A percentile compares a stretch with the other conserved stretches of the same genome.
phyloP scores from a whole-genome alignment of 495 filamentous ascomycete genomes.

The Xylaria intraflava region DNA sequence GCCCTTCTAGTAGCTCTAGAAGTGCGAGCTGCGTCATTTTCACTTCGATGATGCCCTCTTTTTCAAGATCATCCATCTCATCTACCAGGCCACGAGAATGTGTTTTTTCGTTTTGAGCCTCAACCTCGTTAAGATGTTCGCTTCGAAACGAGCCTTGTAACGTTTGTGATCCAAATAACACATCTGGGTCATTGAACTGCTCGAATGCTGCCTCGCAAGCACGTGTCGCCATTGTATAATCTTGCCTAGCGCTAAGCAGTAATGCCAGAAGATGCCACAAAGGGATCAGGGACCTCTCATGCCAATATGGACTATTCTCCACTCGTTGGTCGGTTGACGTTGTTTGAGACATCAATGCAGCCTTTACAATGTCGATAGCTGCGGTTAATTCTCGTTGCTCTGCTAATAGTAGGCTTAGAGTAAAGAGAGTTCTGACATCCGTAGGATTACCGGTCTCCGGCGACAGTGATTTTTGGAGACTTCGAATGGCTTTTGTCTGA shows the following conservation, averaged over 20 bases:
- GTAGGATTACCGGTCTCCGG: conserved; percentile 54
- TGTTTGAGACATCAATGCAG: conserved; percentile 42
- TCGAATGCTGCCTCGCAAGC: conserved; percentile 88
- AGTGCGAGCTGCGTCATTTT: conserved; percentile 91
- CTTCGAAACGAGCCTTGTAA: conserved; percentile 43
- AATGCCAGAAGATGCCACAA: conserved; percentile 84
- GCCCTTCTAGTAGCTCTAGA: conserved; percentile 72
- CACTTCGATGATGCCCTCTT: conserved; percentile 74
- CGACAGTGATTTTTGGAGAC: conserved; percentile 62
- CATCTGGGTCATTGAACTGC: conserved; percentile 60
- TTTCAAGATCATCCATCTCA: conserved; percentile 69
- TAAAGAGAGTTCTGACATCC: conserved; percentile 67
- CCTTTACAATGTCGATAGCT: conserved; percentile 70
- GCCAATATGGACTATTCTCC: conserved; percentile 36
- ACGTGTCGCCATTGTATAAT: conserved; percentile 69
- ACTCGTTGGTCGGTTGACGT: conserved; percentile 27
- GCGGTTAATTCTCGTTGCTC: conserved; percentile 70
- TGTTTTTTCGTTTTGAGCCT: conserved; percentile 28
- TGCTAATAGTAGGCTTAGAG: conserved; percentile 69
- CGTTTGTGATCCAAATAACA: conserved; percentile 46
- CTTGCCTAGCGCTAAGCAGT: conserved; percentile 76
- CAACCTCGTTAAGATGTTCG: conserved; percentile 48
- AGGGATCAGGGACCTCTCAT: conserved; percentile 55
- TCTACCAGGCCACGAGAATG: conserved; percentile 52
- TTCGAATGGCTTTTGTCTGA: conserved; percentile 65